These are phyloP conservation scores for Saturnispora besseyi DNA, from an alignment of 805 yeast species.

Conservation along the genomic window DNA sequence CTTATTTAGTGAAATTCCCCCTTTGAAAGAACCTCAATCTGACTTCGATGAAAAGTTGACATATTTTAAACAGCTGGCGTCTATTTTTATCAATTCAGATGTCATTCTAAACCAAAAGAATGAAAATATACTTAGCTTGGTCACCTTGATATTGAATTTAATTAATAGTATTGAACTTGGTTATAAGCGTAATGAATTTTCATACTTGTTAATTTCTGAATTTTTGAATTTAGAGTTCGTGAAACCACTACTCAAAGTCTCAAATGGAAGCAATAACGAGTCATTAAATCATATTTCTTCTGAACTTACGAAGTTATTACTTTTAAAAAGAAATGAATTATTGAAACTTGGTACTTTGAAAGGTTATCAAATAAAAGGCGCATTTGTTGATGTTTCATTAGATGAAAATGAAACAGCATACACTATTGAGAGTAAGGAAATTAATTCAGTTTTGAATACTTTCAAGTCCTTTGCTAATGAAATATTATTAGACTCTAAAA, in stretches of 20 bases:
- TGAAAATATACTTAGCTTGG: slow-evolving; percentile 24
- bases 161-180: slow-evolving; percentile 19
- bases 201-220: slow-evolving; percentile 33
- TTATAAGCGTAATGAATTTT: slow-evolving; percentile 33
- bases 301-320: slow-evolving; percentile 38
- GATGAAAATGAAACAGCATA: slow-evolving; percentile 1
- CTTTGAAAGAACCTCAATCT: not conserved
- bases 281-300: not conserved
- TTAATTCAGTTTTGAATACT: slow-evolving; percentile 23
- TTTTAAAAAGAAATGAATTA: slow-evolving; percentile 39
- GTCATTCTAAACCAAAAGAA: slow-evolving; percentile 22
- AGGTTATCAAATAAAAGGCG: slow-evolving; percentile 27
- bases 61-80: slow-evolving; percentile 16
- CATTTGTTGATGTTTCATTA: slow-evolving; percentile 13
- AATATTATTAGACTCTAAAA: slow-evolving; percentile 47
- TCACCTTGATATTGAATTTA: slow-evolving; percentile 20
- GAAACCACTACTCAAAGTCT: not conserved
- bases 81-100: slow-evolving; percentile 16
- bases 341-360: slow-evolving; percentile 26
- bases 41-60: slow-evolving; percentile 15
- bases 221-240: slow-evolving; percentile 20
- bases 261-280: not conserved
- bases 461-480: slow-evolving; percentile 30
- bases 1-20: slow-evolving; percentile 5
- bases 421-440: slow-evolving; percentile 11